Percentiles rank a stretch among this genome's conserved stretches.
phyloP scores from a whole-genome alignment of 2,329 filamentous ascomycete genomes.

The Colletotrichum sidae region DNA sequence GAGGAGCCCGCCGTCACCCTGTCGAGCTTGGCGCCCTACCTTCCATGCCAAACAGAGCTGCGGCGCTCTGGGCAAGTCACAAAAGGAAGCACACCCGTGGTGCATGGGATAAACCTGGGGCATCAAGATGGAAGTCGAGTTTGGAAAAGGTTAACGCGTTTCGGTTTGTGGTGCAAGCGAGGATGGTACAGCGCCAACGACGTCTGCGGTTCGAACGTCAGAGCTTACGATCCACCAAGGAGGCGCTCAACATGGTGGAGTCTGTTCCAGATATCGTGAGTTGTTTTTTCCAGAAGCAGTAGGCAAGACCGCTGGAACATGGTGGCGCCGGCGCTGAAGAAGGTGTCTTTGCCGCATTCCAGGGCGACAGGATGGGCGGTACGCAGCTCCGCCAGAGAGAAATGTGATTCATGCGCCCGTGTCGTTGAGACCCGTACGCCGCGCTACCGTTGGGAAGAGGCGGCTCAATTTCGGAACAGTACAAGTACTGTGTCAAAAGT shows the following conservation, averaged over 20 bases:
- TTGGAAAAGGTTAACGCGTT: conserved; percentile 21
- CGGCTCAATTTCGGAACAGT: neutral
- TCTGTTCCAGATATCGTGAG: conserved; percentile 28
- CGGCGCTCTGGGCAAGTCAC: conserved; percentile 1
- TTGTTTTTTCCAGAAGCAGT: conserved; percentile 30
- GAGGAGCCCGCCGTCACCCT: conserved; percentile 2
- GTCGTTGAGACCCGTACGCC: conserved; percentile 9
- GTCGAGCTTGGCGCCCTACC: conserved; percentile 1
- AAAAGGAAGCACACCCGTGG: conserved; percentile 12
- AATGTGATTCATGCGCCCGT: conserved; percentile 19
- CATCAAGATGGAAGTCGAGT: conserved; percentile 1
- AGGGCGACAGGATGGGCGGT: neutral
- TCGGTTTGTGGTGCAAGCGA: conserved; percentile 24
- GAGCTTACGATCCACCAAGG: too few relatives aligned
- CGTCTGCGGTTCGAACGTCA: neutral
- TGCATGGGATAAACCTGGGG: neutral
- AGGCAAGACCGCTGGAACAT: conserved; percentile 25
- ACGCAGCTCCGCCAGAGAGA: neutral
- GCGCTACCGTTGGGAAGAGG: conserved; percentile 7
- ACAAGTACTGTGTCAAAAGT: neutral
- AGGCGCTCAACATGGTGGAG: conserved; percentile 14
- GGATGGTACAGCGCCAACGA: conserved; percentile 16
- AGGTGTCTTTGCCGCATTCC: conserved; percentile 20
- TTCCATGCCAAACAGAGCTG: neutral
- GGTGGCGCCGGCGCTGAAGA: conserved; percentile 29